A percentile compares a stretch with the other conserved stretches of the same genome.
phyloP scores from a whole-genome alignment of 352 stramenopile genomes.

The Phytopythium aichiense region DNA sequence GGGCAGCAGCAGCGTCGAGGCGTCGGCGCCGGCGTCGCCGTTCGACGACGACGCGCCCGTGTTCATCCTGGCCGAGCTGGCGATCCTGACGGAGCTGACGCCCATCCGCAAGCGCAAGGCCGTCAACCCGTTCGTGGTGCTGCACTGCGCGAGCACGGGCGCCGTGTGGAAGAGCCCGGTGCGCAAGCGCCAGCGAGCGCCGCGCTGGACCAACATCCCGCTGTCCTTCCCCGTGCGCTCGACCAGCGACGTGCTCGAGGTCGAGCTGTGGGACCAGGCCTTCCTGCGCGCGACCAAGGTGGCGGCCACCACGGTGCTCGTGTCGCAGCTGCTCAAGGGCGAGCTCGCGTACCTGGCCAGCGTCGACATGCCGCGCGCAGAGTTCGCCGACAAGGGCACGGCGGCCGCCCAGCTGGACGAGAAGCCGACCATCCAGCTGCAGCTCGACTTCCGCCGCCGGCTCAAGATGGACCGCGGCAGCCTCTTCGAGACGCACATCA shows the following conservation, averaged over 20 bases:
- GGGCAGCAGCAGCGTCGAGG: constrained; percentile 26
- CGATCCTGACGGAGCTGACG: constrained; percentile 17
- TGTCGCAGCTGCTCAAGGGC: constrained; percentile 36
- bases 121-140: constrained; percentile 52
- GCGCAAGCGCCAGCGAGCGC: constrained; percentile 30
- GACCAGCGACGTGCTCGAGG: constrained; percentile 34
- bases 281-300: constrained; percentile 64
- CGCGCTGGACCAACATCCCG: constrained; percentile 36
- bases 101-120: constrained; percentile 49
- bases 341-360: constrained; percentile 32
- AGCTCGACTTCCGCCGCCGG: constrained; percentile 21
- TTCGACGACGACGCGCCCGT: constrained; percentile 16
- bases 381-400: constrained; percentile 18
- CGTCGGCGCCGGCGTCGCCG: background rate
- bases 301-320: constrained; percentile 35
- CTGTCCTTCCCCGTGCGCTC: constrained; percentile 34
- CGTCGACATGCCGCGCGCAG: constrained; percentile 46
- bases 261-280: constrained; percentile 64
- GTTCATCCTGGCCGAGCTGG: constrained; percentile 11
- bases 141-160: constrained; percentile 27
- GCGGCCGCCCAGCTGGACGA: constrained; percentile 14
- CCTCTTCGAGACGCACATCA: constrained; percentile 5
- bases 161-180: constrained; percentile 45
- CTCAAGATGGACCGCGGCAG: constrained; percentile 3
- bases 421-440: constrained; percentile 32